These are phyloP conservation scores for Heracleum sosnowskyi DNA, from an alignment of 129 eudicot genomes.

Conservation along the genomic window DNA sequence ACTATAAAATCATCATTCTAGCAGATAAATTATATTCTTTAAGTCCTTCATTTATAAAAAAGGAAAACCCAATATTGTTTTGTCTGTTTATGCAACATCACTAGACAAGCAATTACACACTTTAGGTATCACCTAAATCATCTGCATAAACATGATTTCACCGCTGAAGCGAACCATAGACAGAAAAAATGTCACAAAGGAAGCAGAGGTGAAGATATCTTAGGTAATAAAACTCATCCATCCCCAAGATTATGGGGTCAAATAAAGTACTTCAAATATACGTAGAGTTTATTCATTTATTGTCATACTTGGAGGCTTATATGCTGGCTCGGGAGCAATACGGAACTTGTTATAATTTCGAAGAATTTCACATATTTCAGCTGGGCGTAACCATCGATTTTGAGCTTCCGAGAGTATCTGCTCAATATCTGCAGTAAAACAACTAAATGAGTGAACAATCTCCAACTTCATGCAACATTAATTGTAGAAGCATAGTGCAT, in stretches of 20 bases:
- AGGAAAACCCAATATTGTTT: background rate
- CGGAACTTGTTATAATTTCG: slow-evolving; percentile 57
- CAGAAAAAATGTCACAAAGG: background rate
- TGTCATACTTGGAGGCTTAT: slow-evolving; percentile 76
- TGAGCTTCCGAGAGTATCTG: slow-evolving; percentile 85
- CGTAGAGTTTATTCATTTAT: background rate
- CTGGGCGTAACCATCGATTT: slow-evolving; percentile 93
- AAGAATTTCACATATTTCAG: slow-evolving; percentile 93
- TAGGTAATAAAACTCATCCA: background rate
- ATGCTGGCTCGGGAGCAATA: slow-evolving; percentile 84
- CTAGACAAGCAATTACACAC: background rate
- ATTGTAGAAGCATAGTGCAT: slow-evolving; percentile 4
- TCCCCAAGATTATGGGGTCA: background rate
- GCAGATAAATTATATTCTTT: background rate
- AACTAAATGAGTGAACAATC: slow-evolving; percentile 12
- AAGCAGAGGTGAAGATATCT: background rate
- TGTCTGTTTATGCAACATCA: background rate
- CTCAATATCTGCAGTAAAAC: slow-evolving; percentile 60
- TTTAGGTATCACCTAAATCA: background rate
- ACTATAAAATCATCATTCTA: background rate
- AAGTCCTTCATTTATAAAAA: background rate
- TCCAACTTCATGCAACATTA: background rate
- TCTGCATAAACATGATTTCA: background rate
- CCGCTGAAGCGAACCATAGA: background rate
- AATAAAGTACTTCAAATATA: background rate